Conservation (phyloP, 1,139 yeast species). For the Sporopachydermia cereana region DNA sequence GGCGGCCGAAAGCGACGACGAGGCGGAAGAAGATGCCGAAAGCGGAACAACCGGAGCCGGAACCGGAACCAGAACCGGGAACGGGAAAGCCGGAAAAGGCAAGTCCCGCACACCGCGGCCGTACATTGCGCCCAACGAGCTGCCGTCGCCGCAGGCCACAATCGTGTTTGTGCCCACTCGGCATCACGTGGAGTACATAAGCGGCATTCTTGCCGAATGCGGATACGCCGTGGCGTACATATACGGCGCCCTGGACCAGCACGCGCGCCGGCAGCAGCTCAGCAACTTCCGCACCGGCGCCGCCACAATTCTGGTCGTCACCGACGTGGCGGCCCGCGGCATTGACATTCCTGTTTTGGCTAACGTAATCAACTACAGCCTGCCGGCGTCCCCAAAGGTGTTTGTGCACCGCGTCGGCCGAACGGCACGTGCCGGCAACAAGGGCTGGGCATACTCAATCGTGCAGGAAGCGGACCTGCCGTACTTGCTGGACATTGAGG, state of each 20-base stretch:
- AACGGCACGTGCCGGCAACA: constrained; percentile 97
- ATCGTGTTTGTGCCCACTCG: constrained; percentile 93
- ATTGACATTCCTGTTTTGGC: constrained; percentile 96
- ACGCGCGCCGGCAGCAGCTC: constrained; percentile 85
- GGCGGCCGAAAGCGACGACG: constrained; percentile 37
- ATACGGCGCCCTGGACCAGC: constrained; percentile 91
- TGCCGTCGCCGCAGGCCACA: constrained; percentile 80
- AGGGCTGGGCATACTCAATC: constrained; percentile 95
- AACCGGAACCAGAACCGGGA: too few species aligned
- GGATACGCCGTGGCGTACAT: constrained; percentile 85
- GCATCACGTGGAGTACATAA: constrained; percentile 91
- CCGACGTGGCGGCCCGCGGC: constrained; percentile 99
- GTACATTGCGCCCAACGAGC: constrained; percentile 57
- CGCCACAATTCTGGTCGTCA: constrained; percentile 77
- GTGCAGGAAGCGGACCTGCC: constrained; percentile 82
- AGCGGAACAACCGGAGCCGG: constrained; percentile 12
- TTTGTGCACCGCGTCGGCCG: constrained; percentile 97
- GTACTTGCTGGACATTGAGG: constrained; percentile 78
- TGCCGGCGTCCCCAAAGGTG: constrained; percentile 87
- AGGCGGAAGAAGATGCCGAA: constrained; percentile 28
- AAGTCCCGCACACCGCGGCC: constrained; percentile 33
- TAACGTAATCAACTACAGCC: constrained; percentile 79
- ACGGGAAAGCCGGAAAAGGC: constrained; percentile 22
- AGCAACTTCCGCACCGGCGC: constrained; percentile 76
- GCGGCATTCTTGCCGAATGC: constrained; percentile 53